Evolutionary conservation across 768 basidiomycete species (phyloP).

Genomic region (Serendipita sp.): DNA sequence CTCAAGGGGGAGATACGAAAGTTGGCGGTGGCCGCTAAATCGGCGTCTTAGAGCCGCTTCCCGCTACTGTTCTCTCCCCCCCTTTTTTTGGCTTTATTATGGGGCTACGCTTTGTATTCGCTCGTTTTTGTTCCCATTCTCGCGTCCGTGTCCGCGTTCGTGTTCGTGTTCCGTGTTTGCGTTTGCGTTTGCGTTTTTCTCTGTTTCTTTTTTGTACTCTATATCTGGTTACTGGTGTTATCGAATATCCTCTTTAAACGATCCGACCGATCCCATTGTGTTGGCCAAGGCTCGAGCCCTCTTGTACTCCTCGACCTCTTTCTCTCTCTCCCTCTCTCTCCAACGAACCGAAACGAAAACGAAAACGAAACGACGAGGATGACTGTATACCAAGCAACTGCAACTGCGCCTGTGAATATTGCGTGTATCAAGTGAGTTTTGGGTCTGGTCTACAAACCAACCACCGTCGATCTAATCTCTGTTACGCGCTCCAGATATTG

Average conservation of each 20-base stretch:
- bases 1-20: constrained; percentile 83
- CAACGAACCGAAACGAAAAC: too few relatives aligned
- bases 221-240: not conserved
- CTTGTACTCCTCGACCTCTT: too few relatives aligned
- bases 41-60: not conserved
- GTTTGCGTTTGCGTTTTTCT: not conserved
- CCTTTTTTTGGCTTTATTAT: too few relatives aligned
- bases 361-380: not conserved
- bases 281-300: too few relatives aligned
- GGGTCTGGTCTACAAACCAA: constrained; percentile 3
- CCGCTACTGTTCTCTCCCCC: constrained; percentile 13
- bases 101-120: not conserved
- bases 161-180: not conserved
- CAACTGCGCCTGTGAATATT: constrained; percentile 90
- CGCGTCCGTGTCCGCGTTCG: not conserved
- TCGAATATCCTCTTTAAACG: too few relatives aligned
- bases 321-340: too few relatives aligned
- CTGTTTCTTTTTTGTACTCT: not conserved
- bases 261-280: too few relatives aligned
- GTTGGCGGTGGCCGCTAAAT: not conserved
- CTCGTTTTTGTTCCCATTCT: not conserved
- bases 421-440: constrained; percentile 84
- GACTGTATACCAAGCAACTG: constrained; percentile 59
- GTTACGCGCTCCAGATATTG: constrained; percentile 54
- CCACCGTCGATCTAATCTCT: not conserved